These are phyloP conservation scores for Forsythia suspensa DNA, from an alignment of 257 asterid species.

Conservation along the genomic window DNA sequence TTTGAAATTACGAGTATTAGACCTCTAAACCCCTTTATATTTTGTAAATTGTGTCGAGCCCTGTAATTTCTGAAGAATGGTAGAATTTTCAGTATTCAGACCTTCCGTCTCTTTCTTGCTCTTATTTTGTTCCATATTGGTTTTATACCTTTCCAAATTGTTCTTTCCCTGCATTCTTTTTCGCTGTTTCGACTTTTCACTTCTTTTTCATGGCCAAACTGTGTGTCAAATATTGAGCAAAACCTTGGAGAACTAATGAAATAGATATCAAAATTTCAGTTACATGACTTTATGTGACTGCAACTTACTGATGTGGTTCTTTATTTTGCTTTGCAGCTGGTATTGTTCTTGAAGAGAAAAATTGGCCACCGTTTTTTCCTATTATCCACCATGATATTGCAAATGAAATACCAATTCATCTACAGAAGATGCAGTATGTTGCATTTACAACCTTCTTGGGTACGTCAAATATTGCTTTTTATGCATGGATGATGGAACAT, in stretches of 20 bases:
- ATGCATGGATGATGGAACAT: not conserved
- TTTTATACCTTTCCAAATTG: not conserved
- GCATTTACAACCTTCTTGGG: constrained; percentile 92
- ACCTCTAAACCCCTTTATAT: not conserved
- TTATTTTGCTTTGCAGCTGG: constrained; percentile 46
- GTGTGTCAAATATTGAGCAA: not conserved
- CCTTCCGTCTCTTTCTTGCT: not conserved
- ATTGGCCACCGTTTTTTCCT: constrained; percentile 98
- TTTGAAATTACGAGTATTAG: not conserved
- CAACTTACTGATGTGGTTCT: constrained; percentile 9
- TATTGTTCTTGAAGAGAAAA: constrained; percentile 73
- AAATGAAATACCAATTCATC: constrained; percentile 91
- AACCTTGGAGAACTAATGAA: not conserved
- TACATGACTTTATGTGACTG: not conserved
- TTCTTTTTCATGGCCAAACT: constrained; percentile 2
- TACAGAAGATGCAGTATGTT: constrained; percentile 88
- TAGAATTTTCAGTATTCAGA: not conserved
- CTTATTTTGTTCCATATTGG: not conserved
- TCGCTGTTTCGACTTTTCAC: not conserved
- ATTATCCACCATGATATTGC: constrained; percentile 92
- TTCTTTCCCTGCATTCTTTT: not conserved
- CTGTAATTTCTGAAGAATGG: not conserved
- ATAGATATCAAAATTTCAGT: constrained; percentile 4
- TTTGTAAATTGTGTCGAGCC: not conserved
- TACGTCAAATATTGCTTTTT: constrained; percentile 34